phyloP scores from a whole-genome alignment of 2,329 filamentous ascomycete genomes.

The Samsoniella hepiali region DNA sequence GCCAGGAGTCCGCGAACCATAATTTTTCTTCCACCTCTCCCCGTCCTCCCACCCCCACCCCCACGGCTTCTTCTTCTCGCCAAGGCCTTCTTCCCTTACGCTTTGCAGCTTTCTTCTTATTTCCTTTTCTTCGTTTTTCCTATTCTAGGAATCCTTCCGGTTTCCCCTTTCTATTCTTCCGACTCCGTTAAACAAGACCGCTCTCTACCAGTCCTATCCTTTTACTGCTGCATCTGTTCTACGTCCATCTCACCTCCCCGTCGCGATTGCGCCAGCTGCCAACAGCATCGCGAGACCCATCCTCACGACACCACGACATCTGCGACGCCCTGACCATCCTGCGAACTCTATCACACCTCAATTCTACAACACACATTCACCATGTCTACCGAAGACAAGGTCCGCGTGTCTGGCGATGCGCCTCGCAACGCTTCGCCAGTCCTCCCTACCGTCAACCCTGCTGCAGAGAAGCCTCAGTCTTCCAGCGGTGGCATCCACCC shows the following conservation, averaged over 20 bases:
- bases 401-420: conserved; percentile 18
- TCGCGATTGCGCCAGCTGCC: conserved; percentile 6
- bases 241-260: not conserved
- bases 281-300: not conserved
- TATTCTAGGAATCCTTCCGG: not conserved
- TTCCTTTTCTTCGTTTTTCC: not conserved
- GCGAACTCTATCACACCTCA: not conserved
- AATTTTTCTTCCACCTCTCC: not conserved
- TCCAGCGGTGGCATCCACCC: conserved; percentile 68
- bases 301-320: not conserved
- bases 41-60: conserved; percentile 9
- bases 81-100: not conserved
- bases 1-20: not conserved
- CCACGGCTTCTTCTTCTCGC: not conserved
- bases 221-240: not conserved
- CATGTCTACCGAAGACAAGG: conserved; percentile 23
- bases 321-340: not conserved
- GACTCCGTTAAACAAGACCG: not conserved
- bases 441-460: conserved; percentile 77
- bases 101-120: conserved; percentile 4
- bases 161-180: not conserved
- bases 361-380: conserved; percentile 6
- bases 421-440: conserved; percentile 53
- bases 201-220: not conserved
- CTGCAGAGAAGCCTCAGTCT: conserved; percentile 66